Evolutionary conservation across 352 stramenopile genomes (phyloP), one percentile per base, ranked within the genome.

Genomic region (Pythium aristosporum): DNA sequence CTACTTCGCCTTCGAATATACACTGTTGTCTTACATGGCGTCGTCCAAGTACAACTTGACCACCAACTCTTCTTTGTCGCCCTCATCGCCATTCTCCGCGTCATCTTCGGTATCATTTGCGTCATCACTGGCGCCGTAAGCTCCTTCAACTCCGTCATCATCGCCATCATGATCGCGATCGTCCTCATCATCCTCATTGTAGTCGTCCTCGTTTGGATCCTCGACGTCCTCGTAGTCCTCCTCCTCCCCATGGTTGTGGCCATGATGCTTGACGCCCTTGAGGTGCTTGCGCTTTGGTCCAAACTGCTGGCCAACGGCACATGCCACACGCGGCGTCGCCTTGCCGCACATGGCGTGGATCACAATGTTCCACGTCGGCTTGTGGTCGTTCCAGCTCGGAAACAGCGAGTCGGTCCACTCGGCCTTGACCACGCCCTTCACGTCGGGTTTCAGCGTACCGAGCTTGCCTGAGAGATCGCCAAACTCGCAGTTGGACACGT

Each of bases 381-480:
- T 5, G 36, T 55, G 18, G 2, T 23, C 44, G 10, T 21, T 9
- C 25, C 28, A 60, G 1, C 3, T n/a, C 18, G 65, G 53, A 42
- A 50, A 69, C n/a, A 37, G 23, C 23, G 11, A 25, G 55, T 69
- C 60, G 21, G 32, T 25, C 34, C 30, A 61, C 37, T 51, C 20
- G 21, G n/a, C 36, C 47, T 47, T 41, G 23, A 57, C 52, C 18
- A 44, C 21, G 46, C 47, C 36, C 5, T 70, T 46, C 36, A 58
- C 53, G 47, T 58, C 61, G 21, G 53, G 55, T 54, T 55, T 58
- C 42, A 71, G 37, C 25, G 42, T 52, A 41, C 68, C 68, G 15
- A 71, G 43, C 49, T 74, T 69, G 44, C 68, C 68, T 15, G 68
- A 67, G 21, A 71, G 54, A 37, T 74, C 68, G 15, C 68, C 68